Conservation (phyloP, 2,329 filamentous ascomycete genomes). For the Paracoccidioides brasiliensis region DNA sequence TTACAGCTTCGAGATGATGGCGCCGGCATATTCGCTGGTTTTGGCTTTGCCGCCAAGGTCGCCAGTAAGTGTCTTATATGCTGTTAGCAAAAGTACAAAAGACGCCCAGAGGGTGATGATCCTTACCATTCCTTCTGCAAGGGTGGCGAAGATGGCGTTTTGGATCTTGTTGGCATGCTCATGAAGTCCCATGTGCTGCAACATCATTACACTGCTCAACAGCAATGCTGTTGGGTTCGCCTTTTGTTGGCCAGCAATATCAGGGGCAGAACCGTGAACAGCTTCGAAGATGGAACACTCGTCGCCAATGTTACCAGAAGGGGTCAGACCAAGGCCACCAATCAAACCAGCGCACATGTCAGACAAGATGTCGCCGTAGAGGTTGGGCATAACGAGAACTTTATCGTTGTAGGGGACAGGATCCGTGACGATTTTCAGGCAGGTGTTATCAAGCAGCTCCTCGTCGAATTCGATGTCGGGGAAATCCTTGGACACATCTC, state of each 20-base stretch:
- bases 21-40: conserved; percentile 84
- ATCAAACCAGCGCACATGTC: conserved; percentile 99
- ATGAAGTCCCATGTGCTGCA: conserved; percentile 90
- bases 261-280: conserved; percentile 91
- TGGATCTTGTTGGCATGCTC: conserved; percentile 80
- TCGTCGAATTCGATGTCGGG: conserved; percentile 92
- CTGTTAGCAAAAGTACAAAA: neutral
- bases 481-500: conserved; percentile 86
- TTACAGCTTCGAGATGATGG: conserved; percentile 63
- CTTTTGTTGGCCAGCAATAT: conserved; percentile 90
- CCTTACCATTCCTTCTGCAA: conserved; percentile 80
- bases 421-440: conserved; percentile 97
- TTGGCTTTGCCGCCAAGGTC: conserved; percentile 93
- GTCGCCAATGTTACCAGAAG: conserved; percentile 96
- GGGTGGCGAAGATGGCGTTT: conserved; percentile 85
- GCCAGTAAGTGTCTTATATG: conserved; percentile 59
- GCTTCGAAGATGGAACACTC: conserved; percentile 99
- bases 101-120: neutral
- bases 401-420: conserved; percentile 97
- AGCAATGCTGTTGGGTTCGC: conserved; percentile 96
- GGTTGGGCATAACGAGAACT: conserved; percentile 93
- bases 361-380: conserved; percentile 98
- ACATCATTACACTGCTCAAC: conserved; percentile 97
- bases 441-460: conserved; percentile 97
- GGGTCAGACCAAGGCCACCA: conserved; percentile 90